Percentiles rank a stretch among this genome's conserved stretches.
These are phyloP conservation scores for Jasminum sambac DNA, from an alignment of 257 asterid species.

Conservation along the genomic window DNA sequence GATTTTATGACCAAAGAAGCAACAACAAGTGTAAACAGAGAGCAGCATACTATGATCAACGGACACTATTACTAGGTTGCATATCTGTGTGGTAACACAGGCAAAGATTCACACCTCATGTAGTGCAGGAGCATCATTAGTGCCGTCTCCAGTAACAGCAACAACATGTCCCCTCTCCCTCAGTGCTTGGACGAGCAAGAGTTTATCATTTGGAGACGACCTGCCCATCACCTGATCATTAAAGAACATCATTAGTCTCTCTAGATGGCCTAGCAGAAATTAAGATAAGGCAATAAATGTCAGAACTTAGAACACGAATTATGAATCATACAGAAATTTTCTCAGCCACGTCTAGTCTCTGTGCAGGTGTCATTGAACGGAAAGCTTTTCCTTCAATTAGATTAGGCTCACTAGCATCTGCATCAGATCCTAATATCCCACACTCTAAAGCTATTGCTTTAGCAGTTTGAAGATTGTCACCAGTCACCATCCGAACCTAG, in stretches of 20 bases:
- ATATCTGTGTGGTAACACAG: neutral
- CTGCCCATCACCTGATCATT: constrained; percentile 89
- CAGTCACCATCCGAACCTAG: constrained; percentile 99
- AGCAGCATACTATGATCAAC: neutral
- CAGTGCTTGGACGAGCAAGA: constrained; percentile 92
- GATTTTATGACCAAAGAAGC: constrained; percentile 12
- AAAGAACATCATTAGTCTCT: constrained; percentile 15
- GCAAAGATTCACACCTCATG: constrained; percentile 68
- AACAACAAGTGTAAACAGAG: constrained; percentile 3
- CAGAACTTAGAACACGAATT: constrained; percentile 10
- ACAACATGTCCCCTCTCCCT: constrained; percentile 90
- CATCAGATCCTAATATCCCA: constrained; percentile 74
- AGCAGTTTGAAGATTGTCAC: constrained; percentile 92
- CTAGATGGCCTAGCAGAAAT: constrained; percentile 15
- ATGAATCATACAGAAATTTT: constrained; percentile 72
- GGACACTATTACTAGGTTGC: neutral
- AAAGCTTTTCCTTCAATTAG: constrained; percentile 88
- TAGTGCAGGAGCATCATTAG: constrained; percentile 98
- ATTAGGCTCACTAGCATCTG: constrained; percentile 78
- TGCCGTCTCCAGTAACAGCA: constrained; percentile 99
- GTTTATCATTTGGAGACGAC: constrained; percentile 95
- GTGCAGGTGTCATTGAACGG: constrained; percentile 56
- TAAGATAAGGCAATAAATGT: neutral
- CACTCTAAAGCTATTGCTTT: constrained; percentile 94
- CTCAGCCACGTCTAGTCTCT: constrained; percentile 71